Evolutionary conservation across 106 monocot species (phyloP), one percentile per base, ranked within the genome.

Genomic region (Dendrobium chrysotoxum): DNA sequence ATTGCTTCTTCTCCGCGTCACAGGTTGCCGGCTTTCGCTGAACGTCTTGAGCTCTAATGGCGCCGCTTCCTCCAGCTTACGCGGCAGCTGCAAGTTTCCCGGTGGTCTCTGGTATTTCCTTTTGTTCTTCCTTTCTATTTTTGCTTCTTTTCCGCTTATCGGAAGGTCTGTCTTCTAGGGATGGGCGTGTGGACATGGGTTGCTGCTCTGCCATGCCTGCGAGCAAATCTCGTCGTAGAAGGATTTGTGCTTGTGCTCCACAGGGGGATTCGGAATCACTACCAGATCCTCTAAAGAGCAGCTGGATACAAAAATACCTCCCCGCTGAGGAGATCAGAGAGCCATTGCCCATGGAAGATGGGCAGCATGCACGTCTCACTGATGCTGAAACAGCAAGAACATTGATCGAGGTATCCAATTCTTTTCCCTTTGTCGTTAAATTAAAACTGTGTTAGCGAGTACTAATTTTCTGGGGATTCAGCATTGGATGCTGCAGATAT

Each of bases 311-410:
- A 2, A 4, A 79, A 0, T 91, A 84, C 86, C 88, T 88, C 65
- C 88, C 90, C 13, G 80, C 70, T 4, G 90, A 91, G 83, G 90
- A 91, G 2, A 76, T 91, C 5, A 76, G 46, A 35, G 88, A 86
- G 39, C 28, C 26, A 28, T 39, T 75, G 28, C 39, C 23, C 40
- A 4, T 45, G 20, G 77, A 42, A 38, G 72, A 42, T 35, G 79
- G 53, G 17, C 70, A 74, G 50, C 77, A 79, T 21, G 40, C 54
- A 0, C 80, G 81, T 21, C 89, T 91, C 20, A 82, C 88, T 31
- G 88, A 89, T 79, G 88, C 91, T 9, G 86, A 91, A 75, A 87
- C 70, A 7, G 85, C 91, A 0, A 75, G 91, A 42, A 91, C 91
- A 12, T 70, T 91, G 16, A 79, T 89, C 67, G 89, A 91, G 89